phyloP scores from a whole-genome alignment of 148 eudicot species.

The Pharnaceum exiguum region DNA sequence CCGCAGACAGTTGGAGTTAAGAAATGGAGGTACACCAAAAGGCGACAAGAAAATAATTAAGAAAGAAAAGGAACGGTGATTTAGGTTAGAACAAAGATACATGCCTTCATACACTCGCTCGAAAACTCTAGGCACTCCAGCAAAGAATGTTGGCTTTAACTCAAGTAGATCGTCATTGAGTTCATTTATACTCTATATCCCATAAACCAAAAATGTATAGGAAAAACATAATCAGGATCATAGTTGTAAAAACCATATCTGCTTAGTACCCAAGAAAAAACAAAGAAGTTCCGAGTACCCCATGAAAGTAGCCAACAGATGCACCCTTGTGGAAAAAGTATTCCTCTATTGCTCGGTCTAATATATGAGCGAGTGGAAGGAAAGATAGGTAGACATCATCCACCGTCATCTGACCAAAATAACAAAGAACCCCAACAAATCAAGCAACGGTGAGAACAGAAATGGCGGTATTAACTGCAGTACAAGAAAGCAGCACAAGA shows the following conservation, averaged over 20 bases:
- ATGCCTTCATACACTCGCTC: constrained; percentile 90
- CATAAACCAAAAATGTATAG: not conserved
- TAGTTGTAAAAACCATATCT: not conserved
- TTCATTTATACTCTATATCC: constrained; percentile 67
- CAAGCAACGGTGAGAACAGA: not conserved
- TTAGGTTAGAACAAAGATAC: constrained; percentile 13
- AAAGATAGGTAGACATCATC: constrained; percentile 91
- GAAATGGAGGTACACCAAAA: no score
- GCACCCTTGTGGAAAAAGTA: constrained; percentile 94
- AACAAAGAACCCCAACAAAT: constrained; percentile 8
- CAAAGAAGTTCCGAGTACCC: constrained; percentile 52
- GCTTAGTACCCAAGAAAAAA: not conserved
- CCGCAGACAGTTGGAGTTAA: not conserved
- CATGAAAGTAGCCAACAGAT: constrained; percentile 95
- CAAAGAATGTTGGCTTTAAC: constrained; percentile 86
- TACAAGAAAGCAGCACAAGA: not conserved
- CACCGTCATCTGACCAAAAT: constrained; percentile 61
- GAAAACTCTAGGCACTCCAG: constrained; percentile 89
- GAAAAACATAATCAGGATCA: not conserved
- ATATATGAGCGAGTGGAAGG: constrained; percentile 93
- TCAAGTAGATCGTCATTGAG: constrained; percentile 78
- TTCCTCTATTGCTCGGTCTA: constrained; percentile 94
- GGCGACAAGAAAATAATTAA: not conserved
- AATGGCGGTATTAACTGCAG: not conserved
- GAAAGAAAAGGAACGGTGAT: no score